Base-by-base conservation (phyloP, 352 stramenopile genomes). In the Phytophthora pini region DNA sequence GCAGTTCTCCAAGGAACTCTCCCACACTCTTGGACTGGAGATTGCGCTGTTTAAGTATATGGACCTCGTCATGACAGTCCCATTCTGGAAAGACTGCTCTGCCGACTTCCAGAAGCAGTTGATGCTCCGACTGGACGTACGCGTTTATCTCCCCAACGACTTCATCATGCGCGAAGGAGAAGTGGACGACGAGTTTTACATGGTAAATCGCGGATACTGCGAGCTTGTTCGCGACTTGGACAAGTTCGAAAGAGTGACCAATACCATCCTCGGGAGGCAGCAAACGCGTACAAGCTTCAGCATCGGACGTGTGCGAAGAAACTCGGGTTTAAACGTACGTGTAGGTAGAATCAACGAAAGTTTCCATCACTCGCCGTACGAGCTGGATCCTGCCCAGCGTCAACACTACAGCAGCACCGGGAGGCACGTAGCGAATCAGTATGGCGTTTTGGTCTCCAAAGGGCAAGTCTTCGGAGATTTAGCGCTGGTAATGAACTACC, bases 71-170 rank as follows among this genome's bases (percentile, higher is more conserved):
- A 84, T 87, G 69, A 66, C 79, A 53, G 67, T 87, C 4, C 80
- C 84, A 1, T 83, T 88, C 46, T 90, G 80, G 72, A 62, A 68
- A 32, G 74, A 88, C 8, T 79, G 72, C 15, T 75, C 65, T 0
- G 69, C 79, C 0, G 81, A 93, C 40, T 88, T 94, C 61, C 71
- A 89, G 51, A 89, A 87, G 65, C 80, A 89, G 46, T 50, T 93
- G 2, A 71, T 90, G 54, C 26, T 87, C 26, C 57, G 65, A 11
- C 54, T 93, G 8, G 68, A 80, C 22, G 80, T 88, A 7, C 77
- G 80, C 38, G 69, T 93, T 9, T 93, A 91, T 57, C 61, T 92
- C 8, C 82, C 83, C 2, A 86, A 94, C 55, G 82, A 92, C 54
- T 94, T 81, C 38, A 80, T 94, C 36, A 81, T 90, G 29, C 69